Evolutionary conservation across 345 rosid species (phyloP).

Genomic region (Lenwebbia sp.): DNA sequence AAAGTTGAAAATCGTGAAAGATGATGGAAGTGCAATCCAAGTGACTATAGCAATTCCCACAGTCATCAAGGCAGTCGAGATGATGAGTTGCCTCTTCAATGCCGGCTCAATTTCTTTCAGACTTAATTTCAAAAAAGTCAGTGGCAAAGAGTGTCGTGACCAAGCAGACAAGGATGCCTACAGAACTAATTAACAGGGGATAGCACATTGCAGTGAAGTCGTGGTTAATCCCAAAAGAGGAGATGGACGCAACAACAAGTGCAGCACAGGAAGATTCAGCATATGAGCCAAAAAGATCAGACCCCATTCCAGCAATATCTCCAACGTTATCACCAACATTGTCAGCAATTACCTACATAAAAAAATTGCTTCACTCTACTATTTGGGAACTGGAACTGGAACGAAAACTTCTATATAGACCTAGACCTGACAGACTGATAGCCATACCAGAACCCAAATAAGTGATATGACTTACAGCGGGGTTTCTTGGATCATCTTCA

Average conservation of each 20-base stretch:
- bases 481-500: not conserved
- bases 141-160: not conserved
- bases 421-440: not conserved
- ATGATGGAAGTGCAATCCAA: not conserved
- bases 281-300: not conserved
- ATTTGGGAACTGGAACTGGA: not conserved
- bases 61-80: not conserved
- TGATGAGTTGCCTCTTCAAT: not conserved
- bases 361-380: not conserved
- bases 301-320: not conserved
- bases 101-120: not conserved
- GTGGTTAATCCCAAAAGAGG: not conserved
- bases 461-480: not conserved
- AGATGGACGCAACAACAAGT: not conserved
- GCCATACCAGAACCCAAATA: not conserved
- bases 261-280: not conserved
- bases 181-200: not conserved
- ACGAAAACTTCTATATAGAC: not conserved
- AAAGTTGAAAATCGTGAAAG: not conserved
- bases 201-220: not conserved
- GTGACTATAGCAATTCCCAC: not conserved
- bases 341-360: not conserved
- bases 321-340: not conserved
- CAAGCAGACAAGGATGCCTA: not conserved
- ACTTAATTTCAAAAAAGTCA: not conserved